Evolutionary conservation across 306 rosid genomes (phyloP).

Genomic region (Malus sylvestris): DNA sequence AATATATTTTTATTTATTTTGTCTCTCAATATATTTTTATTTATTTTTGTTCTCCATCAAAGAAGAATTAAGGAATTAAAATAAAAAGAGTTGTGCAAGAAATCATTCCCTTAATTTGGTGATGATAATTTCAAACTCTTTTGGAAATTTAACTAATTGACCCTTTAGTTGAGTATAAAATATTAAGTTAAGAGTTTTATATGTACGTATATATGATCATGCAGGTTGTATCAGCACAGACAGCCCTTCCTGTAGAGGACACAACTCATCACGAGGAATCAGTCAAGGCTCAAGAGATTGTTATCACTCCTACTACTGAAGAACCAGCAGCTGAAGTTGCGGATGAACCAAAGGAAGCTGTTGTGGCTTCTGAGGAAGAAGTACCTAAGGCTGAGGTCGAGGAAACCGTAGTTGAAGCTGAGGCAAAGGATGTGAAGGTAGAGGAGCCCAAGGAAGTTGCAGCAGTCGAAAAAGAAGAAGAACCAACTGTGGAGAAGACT

Average conservation of each 20-base stretch:
- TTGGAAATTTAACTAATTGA: not conserved
- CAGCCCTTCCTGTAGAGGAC: constrained; percentile 42
- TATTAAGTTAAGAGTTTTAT: not conserved
- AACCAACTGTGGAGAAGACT: constrained; percentile 14
- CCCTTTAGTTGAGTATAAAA: not conserved
- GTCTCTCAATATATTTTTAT: no score
- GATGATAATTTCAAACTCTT: not conserved
- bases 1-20: no score
- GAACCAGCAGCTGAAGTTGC: constrained; percentile 16
- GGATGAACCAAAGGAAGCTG: constrained; percentile 34
- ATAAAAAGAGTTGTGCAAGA: no score
- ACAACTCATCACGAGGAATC: constrained; percentile 22
- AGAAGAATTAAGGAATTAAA: no score
- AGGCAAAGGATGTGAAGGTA: constrained; percentile 21
- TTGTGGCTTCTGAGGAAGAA: not conserved
- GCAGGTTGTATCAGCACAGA: constrained; percentile 55
- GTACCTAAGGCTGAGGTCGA: not conserved
- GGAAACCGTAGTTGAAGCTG: constrained; percentile 13
- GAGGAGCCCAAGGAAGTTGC: constrained; percentile 5
- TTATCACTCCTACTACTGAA: not conserved
- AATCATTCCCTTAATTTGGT: no score
- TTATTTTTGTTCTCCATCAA: no score
- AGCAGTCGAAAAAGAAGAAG: constrained; percentile 20
- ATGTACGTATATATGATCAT: not conserved
- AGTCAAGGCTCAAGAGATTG: constrained; percentile 31